A percentile compares a stretch with the other conserved stretches of the same genome.
These are phyloP conservation scores for Komagataella kurtzmanii DNA, from an alignment of 805 yeast genomes.

Conservation along the genomic window DNA sequence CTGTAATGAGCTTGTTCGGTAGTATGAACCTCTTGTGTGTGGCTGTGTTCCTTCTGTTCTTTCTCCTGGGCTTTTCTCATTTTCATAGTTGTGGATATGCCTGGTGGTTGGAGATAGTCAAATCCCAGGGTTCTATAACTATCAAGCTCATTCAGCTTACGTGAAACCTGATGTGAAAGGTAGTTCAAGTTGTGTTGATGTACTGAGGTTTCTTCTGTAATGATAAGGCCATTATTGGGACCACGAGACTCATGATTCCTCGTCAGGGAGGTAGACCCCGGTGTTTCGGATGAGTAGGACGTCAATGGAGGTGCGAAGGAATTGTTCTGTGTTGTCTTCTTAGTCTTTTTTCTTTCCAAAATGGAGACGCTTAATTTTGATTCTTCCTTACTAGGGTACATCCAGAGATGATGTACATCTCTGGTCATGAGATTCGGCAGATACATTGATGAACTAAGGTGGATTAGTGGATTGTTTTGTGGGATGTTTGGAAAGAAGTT, in stretches of 20 bases:
- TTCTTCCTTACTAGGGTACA: conserved; percentile 1
- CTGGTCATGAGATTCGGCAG: conserved; percentile 31
- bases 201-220: conserved; percentile 1
- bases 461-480: background rate
- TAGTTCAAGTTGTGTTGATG: conserved; percentile 7
- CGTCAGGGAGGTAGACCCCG: conserved; percentile 14
- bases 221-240: conserved; percentile 8
- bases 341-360: conserved; percentile 1
- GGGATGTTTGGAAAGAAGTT: background rate
- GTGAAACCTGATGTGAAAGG: conserved; percentile 10
- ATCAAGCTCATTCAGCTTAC: conserved; percentile 12
- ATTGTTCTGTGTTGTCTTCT: background rate
- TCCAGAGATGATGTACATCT: conserved; percentile 33
- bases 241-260: background rate
- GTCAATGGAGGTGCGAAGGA: conserved; percentile 37
- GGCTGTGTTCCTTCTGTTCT: conserved; percentile 7
- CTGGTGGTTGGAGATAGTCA: conserved; percentile 41
- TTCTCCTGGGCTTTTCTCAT: conserved; percentile 13
- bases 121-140: conserved; percentile 31
- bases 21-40: conserved; percentile 7
- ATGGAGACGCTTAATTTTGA: background rate
- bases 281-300: conserved; percentile 35
- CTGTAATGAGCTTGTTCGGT: background rate
- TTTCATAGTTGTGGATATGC: conserved; percentile 38
- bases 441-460: conserved; percentile 21